Conservation (phyloP, 352 stramenopile species). For the Paralagenidium karlingii region DNA sequence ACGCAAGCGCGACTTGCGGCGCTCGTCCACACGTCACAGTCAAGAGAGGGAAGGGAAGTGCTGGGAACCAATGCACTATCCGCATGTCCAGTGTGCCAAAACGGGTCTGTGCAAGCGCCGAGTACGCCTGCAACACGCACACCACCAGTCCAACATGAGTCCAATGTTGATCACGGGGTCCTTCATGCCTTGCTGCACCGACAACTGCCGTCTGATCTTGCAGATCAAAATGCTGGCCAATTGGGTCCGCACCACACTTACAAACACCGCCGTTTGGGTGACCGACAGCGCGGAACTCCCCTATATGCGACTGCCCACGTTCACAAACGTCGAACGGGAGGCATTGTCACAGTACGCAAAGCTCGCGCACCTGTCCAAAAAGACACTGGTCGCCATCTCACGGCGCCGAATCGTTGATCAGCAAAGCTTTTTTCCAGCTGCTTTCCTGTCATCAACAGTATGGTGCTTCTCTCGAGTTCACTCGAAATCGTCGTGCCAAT, state of each 20-base stretch:
- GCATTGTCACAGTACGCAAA: slow-evolving; percentile 24
- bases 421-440: slow-evolving; percentile 37
- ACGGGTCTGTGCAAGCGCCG: slow-evolving; percentile 64
- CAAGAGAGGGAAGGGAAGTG: slow-evolving; percentile 81
- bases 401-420: slow-evolving; percentile 9
- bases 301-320: slow-evolving; percentile 83
- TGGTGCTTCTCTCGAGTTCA: slow-evolving; percentile 12
- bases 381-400: slow-evolving; percentile 30
- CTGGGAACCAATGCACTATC: slow-evolving; percentile 86
- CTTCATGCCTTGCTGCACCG: slow-evolving; percentile 83
- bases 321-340: slow-evolving; percentile 23
- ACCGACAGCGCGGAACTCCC: slow-evolving; percentile 74
- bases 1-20: slow-evolving; percentile 85
- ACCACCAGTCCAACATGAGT: slow-evolving; percentile 89
- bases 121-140: slow-evolving; percentile 72
- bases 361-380: slow-evolving; percentile 36
- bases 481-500: slow-evolving; percentile 14
- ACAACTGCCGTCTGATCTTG: slow-evolving; percentile 86
- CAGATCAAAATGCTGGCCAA: slow-evolving; percentile 88
- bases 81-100: slow-evolving; percentile 78
- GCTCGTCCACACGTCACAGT: slow-evolving; percentile 86
- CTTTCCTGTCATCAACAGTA: slow-evolving; percentile 26
- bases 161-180: slow-evolving; percentile 90
- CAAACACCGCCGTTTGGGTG: slow-evolving; percentile 79
- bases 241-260: slow-evolving; percentile 81